Evolutionary conservation across 116 monocot species (phyloP).

Genomic region (Trichopus zeylanicus): DNA sequence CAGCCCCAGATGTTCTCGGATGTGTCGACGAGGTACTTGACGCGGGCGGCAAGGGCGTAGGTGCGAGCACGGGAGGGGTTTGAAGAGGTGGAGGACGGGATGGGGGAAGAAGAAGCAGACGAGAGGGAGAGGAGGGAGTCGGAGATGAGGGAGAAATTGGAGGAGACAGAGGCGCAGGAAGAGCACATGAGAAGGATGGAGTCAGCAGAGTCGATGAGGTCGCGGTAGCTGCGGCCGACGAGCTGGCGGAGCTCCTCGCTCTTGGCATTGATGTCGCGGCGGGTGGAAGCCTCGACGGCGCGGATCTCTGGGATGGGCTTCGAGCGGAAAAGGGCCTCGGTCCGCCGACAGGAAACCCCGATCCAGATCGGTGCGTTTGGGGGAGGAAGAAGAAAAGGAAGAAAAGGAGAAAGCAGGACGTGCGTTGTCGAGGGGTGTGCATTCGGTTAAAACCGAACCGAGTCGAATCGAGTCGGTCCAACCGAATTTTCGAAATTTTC

Average conservation of each 20-base stretch:
- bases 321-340: slow-evolving; percentile 85
- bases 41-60: slow-evolving; percentile 58
- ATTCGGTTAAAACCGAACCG: too few species aligned
- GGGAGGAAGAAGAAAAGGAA: too few species aligned
- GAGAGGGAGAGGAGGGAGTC: slow-evolving; percentile 24
- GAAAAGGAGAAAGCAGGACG: too few species aligned
- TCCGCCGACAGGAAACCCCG: too few species aligned
- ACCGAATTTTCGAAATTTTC: too few species aligned
- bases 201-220: slow-evolving; percentile 69
- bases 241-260: slow-evolving; percentile 91
- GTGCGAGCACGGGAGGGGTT: slow-evolving; percentile 26
- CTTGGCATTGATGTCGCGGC: slow-evolving; percentile 54
- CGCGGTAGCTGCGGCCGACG: slow-evolving; percentile 90
- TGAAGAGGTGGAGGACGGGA: slow-evolving; percentile 7
- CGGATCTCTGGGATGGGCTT: slow-evolving; percentile 91
- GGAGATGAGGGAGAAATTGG: slow-evolving; percentile 15
- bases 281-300: slow-evolving; percentile 44
- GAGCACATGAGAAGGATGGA: slow-evolving; percentile 23
- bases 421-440: too few species aligned
- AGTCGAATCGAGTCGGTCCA: too few species aligned
- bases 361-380: too few species aligned
- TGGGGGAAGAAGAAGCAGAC: slow-evolving; percentile 6
- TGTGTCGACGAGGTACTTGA: slow-evolving; percentile 90
- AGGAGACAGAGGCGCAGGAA: slow-evolving; percentile 7
- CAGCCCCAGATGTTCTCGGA: slow-evolving; percentile 95